phyloP scores from a whole-genome alignment of 768 basidiomycete species.

The Boletus pseudo-olivaceus region DNA sequence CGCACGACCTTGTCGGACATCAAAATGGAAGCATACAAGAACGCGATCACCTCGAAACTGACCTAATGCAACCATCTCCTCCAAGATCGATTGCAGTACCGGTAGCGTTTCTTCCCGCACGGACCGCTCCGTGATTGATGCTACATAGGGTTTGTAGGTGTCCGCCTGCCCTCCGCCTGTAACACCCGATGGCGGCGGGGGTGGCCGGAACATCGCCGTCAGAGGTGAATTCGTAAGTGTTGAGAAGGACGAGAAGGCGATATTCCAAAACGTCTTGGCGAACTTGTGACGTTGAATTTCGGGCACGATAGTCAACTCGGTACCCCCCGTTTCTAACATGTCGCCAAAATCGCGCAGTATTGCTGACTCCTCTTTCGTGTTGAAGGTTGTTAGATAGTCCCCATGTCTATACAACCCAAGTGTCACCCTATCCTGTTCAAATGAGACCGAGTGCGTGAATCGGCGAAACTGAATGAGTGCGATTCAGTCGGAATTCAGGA shows the following conservation, averaged over 20 bases:
- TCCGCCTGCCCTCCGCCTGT: conserved; percentile 22
- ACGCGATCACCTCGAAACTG: background rate
- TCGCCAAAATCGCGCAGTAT: conserved; percentile 44
- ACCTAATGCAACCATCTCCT: conserved; percentile 46
- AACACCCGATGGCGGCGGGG: conserved; percentile 23
- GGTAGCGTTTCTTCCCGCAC: conserved; percentile 46
- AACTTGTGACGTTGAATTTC: conserved; percentile 65
- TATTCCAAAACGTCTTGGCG: conserved; percentile 63
- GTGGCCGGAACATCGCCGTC: conserved; percentile 49
- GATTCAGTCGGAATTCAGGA: background rate
- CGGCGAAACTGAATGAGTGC: background rate
- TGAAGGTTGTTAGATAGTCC: conserved; percentile 37
- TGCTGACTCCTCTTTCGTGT: conserved; percentile 39
- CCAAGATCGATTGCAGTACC: conserved; percentile 41
- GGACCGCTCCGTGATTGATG: conserved; percentile 38
- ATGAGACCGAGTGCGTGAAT: background rate
- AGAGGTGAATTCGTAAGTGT: conserved; percentile 49
- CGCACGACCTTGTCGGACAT: conserved; percentile 13
- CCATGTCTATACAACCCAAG: conserved; percentile 55
- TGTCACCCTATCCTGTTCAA: conserved; percentile 37
- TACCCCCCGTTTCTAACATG: conserved; percentile 48
- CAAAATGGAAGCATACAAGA: background rate
- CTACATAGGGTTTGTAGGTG: conserved; percentile 40
- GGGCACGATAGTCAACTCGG: conserved; percentile 42
- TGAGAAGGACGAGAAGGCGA: conserved; percentile 49